These are phyloP conservation scores for Pezicula radicicola DNA, from an alignment of 2,329 filamentous ascomycete genomes.

Conservation along the genomic window DNA sequence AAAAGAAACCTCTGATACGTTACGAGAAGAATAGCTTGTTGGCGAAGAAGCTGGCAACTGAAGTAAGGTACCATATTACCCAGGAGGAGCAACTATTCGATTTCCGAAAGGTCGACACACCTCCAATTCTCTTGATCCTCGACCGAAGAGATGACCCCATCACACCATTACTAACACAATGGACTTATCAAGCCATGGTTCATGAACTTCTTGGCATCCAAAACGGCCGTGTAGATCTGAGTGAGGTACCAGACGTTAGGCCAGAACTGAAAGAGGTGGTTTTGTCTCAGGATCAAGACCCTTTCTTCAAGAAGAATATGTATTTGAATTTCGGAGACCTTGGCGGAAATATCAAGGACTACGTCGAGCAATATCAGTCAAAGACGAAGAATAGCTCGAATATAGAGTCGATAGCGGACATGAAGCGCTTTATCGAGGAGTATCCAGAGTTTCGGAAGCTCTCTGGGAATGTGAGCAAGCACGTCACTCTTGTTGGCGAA, in stretches of 20 bases:
- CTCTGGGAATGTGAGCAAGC: conserved; percentile 97
- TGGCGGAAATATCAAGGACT: conserved; percentile 95
- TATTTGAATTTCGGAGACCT: conserved; percentile 96
- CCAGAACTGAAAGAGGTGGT: conserved; percentile 93
- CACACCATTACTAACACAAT: conserved; percentile 90
- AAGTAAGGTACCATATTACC: conserved; percentile 87
- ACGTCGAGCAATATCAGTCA: conserved; percentile 95
- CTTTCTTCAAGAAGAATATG: conserved; percentile 99
- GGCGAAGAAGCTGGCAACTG: conserved; percentile 88
- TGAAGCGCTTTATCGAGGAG: conserved; percentile 99
- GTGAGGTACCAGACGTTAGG: conserved; percentile 76
- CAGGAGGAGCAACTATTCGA: conserved; percentile 97
- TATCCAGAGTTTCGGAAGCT: conserved; percentile 97
- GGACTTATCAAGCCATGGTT: conserved; percentile 99
- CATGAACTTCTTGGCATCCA: conserved; percentile 92
- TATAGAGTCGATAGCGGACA: conserved; percentile 94
- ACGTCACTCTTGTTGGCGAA: conserved; percentile 93
- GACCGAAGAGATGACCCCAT: conserved; percentile 93
- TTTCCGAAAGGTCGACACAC: conserved; percentile 91
- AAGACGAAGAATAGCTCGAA: conserved; percentile 97
- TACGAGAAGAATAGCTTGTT: conserved; percentile 89
- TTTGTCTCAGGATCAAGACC: conserved; percentile 92
- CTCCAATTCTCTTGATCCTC: conserved; percentile 85
- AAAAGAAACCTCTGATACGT: conserved; percentile 93
- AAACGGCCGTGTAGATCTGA: conserved; percentile 90